phyloP scores from a whole-genome alignment of 1,284 basidiomycete genomes.

The Meripilus lineatus region DNA sequence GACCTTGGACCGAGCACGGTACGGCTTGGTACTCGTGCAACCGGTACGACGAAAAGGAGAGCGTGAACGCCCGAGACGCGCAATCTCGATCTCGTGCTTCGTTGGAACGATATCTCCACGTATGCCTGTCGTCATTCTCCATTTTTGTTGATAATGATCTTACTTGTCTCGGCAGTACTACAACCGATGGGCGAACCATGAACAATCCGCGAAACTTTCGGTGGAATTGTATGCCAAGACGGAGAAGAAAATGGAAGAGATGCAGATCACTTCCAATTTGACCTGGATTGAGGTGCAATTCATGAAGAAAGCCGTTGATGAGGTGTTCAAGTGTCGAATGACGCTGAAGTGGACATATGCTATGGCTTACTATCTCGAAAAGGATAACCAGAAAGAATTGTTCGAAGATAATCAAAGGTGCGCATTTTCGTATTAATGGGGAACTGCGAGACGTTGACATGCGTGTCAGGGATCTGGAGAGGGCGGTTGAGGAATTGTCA shows the following conservation, averaged over 20 bases:
- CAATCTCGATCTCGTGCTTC: slow-evolving; percentile 86
- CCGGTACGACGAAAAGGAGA: slow-evolving; percentile 91
- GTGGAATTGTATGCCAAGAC: slow-evolving; percentile 90
- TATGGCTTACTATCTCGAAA: slow-evolving; percentile 95
- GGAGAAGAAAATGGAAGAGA: slow-evolving; percentile 99
- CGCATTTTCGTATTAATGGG: not conserved
- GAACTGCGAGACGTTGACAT: too few relatives aligned
- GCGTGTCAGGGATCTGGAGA: slow-evolving; percentile 78
- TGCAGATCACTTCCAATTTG: slow-evolving; percentile 87
- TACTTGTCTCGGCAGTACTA: slow-evolving; percentile 69
- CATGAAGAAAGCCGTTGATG: slow-evolving; percentile 95
- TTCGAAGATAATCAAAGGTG: slow-evolving; percentile 97
- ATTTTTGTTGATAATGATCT: slow-evolving; percentile 5
- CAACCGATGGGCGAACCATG: slow-evolving; percentile 98
- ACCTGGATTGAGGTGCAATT: slow-evolving; percentile 99
- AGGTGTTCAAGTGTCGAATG: slow-evolving; percentile 85
- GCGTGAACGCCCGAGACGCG: slow-evolving; percentile 84
- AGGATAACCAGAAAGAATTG: slow-evolving; percentile 90
- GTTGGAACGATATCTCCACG: slow-evolving; percentile 94
- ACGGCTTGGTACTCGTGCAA: slow-evolving; percentile 99
- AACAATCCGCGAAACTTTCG: slow-evolving; percentile 95
- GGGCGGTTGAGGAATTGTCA: slow-evolving; percentile 91
- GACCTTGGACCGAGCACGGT: slow-evolving; percentile 97
- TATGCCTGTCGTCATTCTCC: slow-evolving; percentile 37
- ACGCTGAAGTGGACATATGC: slow-evolving; percentile 99